These are phyloP conservation scores for Pleurotus citrinopileatus DNA, from an alignment of 768 basidiomycete genomes.

Conservation along the genomic window DNA sequence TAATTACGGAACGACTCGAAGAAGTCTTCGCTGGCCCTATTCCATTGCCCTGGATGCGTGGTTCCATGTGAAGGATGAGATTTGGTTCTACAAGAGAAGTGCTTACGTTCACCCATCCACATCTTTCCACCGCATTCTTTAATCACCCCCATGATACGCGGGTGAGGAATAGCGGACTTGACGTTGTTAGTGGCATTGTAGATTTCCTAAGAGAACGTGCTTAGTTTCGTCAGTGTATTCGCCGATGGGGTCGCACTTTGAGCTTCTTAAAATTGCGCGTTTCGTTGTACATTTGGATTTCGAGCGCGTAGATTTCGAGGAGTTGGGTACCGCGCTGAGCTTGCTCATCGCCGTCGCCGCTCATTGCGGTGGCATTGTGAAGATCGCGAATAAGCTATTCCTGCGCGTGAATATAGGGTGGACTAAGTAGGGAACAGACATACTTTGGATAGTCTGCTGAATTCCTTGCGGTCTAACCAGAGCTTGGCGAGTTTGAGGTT, in stretches of 20 bases:
- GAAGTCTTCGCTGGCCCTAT: slow-evolving; percentile 94
- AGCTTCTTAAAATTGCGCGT: slow-evolving; percentile 94
- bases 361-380: slow-evolving; percentile 58
- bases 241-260: slow-evolving; percentile 50
- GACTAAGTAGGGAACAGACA: slow-evolving; percentile 9
- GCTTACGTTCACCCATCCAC: slow-evolving; percentile 99
- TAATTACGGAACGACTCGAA: slow-evolving; percentile 99
- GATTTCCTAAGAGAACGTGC: slow-evolving; percentile 64
- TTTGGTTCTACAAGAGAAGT: no score
- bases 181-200: slow-evolving; percentile 94
- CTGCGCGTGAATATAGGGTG: not conserved
- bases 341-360: slow-evolving; percentile 70
- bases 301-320: slow-evolving; percentile 95
- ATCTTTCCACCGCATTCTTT: slow-evolving; percentile 99
- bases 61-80: no score
- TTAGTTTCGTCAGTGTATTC: not conserved
- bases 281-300: slow-evolving; percentile 99
- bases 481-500: slow-evolving; percentile 96
- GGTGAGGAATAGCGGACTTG: slow-evolving; percentile 95
- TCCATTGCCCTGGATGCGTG: slow-evolving; percentile 93
- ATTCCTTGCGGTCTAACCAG: slow-evolving; percentile 96
- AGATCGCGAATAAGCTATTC: slow-evolving; percentile 74
- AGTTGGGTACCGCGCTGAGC: slow-evolving; percentile 94
- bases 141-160: slow-evolving; percentile 98
- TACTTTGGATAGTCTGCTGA: slow-evolving; percentile 77